phyloP scores from a whole-genome alignment of 768 basidiomycete genomes.

The Trametes cinnabarina region DNA sequence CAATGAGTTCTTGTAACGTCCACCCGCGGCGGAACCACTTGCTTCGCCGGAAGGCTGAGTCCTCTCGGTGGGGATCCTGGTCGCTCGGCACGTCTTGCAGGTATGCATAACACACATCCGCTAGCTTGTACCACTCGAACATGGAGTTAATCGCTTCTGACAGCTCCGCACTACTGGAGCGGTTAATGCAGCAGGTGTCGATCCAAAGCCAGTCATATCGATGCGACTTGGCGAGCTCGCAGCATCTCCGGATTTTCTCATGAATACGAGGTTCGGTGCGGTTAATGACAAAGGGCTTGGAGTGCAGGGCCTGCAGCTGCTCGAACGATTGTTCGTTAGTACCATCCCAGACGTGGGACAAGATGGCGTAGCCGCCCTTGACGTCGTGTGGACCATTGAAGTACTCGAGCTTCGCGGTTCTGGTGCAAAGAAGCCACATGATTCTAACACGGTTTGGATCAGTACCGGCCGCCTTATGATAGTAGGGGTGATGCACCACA shows the following conservation, averaged over 20 bases:
- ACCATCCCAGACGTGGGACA: conserved; percentile 4
- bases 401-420: too few species aligned
- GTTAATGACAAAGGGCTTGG: not conserved
- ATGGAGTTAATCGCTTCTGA: not conserved
- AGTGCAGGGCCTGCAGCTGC: not conserved
- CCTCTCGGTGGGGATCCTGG: not conserved
- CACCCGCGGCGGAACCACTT: not conserved
- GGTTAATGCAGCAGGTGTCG: conserved; percentile 7
- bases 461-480: too few species aligned
- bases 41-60: not conserved
- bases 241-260: not conserved
- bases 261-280: not conserved
- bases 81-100: not conserved
- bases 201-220: not conserved
- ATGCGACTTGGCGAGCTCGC: not conserved
- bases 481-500: too few species aligned
- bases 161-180: conserved; percentile 1
- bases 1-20: not conserved
- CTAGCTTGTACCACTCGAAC: not conserved
- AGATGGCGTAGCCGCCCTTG: conserved; percentile 1
- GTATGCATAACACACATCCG: not conserved
- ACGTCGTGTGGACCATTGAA: not conserved
- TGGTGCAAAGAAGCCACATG: conserved; percentile 10
- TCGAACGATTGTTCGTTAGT: not conserved
- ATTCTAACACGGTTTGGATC: too few species aligned